Evolutionary conservation across 805 yeast species (phyloP).

Genomic region (Cyberlindnera americana): DNA sequence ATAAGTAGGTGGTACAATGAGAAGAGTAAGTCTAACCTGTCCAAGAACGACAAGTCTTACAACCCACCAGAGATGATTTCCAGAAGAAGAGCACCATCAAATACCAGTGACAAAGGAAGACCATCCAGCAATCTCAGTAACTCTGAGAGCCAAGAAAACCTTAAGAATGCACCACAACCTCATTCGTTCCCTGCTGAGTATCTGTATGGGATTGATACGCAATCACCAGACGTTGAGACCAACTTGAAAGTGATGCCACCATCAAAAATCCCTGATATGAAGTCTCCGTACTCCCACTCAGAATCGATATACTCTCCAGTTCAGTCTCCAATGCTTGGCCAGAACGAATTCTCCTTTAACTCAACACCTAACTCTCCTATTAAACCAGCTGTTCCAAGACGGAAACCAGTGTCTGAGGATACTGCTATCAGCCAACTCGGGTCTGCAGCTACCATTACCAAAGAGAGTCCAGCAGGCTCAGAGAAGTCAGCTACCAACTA

Average conservation of each 20-base stretch:
- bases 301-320: constrained; percentile 5
- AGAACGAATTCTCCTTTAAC: background rate
- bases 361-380: constrained; percentile 8
- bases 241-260: constrained; percentile 20
- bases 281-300: constrained; percentile 15
- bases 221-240: constrained; percentile 14
- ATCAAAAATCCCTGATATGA: constrained; percentile 24
- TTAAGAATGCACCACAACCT: constrained; percentile 26
- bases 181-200: constrained; percentile 28
- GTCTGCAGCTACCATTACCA: background rate
- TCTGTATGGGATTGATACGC: constrained; percentile 19
- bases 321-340: background rate
- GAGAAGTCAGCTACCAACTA: background rate
- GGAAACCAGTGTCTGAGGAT: constrained; percentile 24
- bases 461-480: background rate
- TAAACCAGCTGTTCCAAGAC: constrained; percentile 11
- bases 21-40: constrained; percentile 31
- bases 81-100: constrained; percentile 39
- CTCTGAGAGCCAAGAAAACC: background rate
- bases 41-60: constrained; percentile 8
- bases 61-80: constrained; percentile 67
- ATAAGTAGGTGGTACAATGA: constrained; percentile 69
- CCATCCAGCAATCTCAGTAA: background rate
- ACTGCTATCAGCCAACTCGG: constrained; percentile 3
- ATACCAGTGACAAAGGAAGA: constrained; percentile 11